Evolutionary conservation across 805 yeast genomes (phyloP).

Genomic region (Yarrowia hollandica): DNA sequence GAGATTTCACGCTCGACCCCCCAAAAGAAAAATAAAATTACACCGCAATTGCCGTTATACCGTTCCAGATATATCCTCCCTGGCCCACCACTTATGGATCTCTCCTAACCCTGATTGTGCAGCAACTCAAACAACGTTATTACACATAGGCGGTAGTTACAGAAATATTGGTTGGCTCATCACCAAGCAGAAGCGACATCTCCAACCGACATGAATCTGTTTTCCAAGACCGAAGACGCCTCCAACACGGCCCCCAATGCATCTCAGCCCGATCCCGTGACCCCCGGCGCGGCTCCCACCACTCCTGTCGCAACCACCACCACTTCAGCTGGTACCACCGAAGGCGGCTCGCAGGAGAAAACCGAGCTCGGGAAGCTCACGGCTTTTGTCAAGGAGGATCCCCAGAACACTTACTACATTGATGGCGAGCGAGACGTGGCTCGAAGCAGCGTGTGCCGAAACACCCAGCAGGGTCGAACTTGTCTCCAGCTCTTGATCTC

Average conservation of each 20-base stretch:
- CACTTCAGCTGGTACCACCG: background rate
- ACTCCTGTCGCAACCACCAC: background rate
- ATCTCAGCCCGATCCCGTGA: background rate
- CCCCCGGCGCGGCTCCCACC: background rate
- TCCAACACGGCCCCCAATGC: background rate
- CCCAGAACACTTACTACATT: constrained; percentile 27
- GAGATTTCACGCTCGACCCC: too few species aligned
- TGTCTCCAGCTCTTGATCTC: constrained; percentile 24
- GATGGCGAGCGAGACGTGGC: constrained; percentile 26
- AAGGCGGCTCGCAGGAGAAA: background rate
- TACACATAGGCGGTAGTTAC: background rate
- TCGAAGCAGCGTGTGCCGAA: constrained; percentile 24
- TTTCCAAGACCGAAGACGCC: constrained; percentile 13
- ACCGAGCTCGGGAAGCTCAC: constrained; percentile 25
- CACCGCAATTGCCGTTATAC: background rate
- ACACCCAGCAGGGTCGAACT: constrained; percentile 28
- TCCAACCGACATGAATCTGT: constrained; percentile 1
- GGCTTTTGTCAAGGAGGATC: constrained; percentile 28
- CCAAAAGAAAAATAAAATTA: background rate
- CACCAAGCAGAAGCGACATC: background rate
- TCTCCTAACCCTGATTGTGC: constrained; percentile 17
- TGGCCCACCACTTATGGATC: background rate
- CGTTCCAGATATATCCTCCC: background rate
- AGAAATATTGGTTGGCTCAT: background rate
- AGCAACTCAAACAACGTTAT: constrained; percentile 13